Percentiles rank a stretch among this genome's conserved stretches.
Conservation (phyloP, 768 basidiomycete genomes). For the Gelatoporia subvermispora region DNA sequence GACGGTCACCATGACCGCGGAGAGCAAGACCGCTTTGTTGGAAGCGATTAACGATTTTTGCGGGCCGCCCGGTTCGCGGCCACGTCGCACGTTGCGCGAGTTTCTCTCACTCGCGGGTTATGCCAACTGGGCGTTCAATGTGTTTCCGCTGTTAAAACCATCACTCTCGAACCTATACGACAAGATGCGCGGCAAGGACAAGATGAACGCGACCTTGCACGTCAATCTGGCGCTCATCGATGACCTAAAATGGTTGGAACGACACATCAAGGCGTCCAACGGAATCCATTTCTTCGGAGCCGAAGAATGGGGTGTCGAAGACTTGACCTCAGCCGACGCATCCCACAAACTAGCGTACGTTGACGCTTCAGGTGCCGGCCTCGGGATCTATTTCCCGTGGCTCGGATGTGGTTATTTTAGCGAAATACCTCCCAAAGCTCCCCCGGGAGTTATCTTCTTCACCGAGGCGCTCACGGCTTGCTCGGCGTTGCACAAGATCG, state of each 20-base stretch:
- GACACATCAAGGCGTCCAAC: slow-evolving; percentile 13
- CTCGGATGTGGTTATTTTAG: slow-evolving; percentile 1
- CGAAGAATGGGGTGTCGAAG: not conserved
- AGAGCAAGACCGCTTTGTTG: not conserved
- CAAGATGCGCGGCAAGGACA: slow-evolving; percentile 26
- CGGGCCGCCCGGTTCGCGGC: not conserved
- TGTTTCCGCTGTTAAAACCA: slow-evolving; percentile 27
- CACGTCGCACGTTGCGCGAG: slow-evolving; percentile 12
- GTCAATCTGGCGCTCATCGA: slow-evolving; percentile 23
- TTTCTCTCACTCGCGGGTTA: slow-evolving; percentile 32
- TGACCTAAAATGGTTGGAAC: slow-evolving; percentile 30
- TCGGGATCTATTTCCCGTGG: slow-evolving; percentile 18
- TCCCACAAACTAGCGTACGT: slow-evolving; percentile 10
- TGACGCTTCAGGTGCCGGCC: slow-evolving; percentile 18
- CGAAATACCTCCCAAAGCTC: not conserved
- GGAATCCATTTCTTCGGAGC: slow-evolving; percentile 16
- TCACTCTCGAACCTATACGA: slow-evolving; percentile 24
- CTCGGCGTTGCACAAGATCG: not conserved
- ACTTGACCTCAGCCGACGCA: slow-evolving; percentile 8
- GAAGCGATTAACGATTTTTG: not conserved
- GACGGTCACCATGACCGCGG: slow-evolving; percentile 21
- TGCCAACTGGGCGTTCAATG: slow-evolving; percentile 37
- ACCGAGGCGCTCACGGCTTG: slow-evolving; percentile 3
- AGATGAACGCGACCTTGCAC: slow-evolving; percentile 12
- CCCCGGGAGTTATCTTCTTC: slow-evolving; percentile 3